These are phyloP conservation scores for Nitzschia sp. DNA, from an alignment of 108 stramenopile genomes.

Conservation along the genomic window DNA sequence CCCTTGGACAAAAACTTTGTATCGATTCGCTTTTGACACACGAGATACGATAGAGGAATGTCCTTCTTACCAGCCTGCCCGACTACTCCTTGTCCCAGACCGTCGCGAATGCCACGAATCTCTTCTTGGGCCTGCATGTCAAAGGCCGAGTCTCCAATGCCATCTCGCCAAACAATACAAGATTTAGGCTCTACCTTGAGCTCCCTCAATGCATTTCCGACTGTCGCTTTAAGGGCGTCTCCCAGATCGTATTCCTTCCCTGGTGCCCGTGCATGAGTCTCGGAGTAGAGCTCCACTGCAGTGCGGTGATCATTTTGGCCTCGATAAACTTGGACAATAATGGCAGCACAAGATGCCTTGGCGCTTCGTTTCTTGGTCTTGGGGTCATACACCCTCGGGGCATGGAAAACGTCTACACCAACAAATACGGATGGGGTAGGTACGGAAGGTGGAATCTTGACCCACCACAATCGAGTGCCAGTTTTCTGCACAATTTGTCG, in stretches of 20 bases:
- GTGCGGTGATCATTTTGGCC: slow-evolving; percentile 1
- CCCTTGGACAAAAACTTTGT: slow-evolving; percentile 54
- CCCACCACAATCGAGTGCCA: slow-evolving; percentile 60
- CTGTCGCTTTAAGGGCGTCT: slow-evolving; percentile 40
- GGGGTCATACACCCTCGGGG: slow-evolving; percentile 54
- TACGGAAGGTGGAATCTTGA: slow-evolving; percentile 44
- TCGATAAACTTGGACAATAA: slow-evolving; percentile 58
- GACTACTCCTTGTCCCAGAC: slow-evolving; percentile 29
- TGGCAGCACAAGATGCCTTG: slow-evolving; percentile 67
- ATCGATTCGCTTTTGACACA: slow-evolving; percentile 65
- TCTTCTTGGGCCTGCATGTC: slow-evolving; percentile 46
- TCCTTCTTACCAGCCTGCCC: slow-evolving; percentile 15
- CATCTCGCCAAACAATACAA: slow-evolving; percentile 69
- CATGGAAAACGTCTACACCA: slow-evolving; percentile 68
- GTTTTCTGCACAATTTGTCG: slow-evolving; percentile 62
- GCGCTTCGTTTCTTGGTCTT: slow-evolving; percentile 37
- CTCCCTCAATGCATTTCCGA: slow-evolving; percentile 48
- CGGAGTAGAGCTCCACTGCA: slow-evolving; percentile 47
- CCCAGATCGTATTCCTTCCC: slow-evolving; percentile 60
- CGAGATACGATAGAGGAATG: slow-evolving; percentile 58
- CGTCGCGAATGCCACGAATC: slow-evolving; percentile 48
- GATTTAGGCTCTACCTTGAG: slow-evolving; percentile 51
- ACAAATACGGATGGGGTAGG: slow-evolving; percentile 63
- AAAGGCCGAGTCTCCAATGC: slow-evolving; percentile 60
- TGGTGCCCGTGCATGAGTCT: slow-evolving; percentile 46